These are phyloP conservation scores for Trichosanthes truncata DNA, from an alignment of 306 rosid species.

Conservation along the genomic window DNA sequence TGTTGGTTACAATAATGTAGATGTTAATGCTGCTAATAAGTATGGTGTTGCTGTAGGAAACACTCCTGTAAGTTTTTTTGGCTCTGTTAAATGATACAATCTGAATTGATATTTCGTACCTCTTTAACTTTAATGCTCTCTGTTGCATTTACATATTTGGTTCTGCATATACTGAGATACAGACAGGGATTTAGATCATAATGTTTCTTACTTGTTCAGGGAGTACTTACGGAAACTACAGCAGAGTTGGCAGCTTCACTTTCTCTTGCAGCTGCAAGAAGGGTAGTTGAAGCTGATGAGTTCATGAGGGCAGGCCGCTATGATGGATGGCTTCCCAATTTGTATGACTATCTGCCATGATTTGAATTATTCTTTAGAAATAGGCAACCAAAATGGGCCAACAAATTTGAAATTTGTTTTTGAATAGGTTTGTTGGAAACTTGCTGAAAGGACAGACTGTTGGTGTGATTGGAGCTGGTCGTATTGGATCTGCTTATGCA, in stretches of 20 bases:
- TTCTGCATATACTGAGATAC: background rate
- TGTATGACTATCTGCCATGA: conserved; percentile 36
- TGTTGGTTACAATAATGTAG: conserved; percentile 94
- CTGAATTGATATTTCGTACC: background rate
- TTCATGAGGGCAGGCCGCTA: conserved; percentile 97
- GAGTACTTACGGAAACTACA: conserved; percentile 96
- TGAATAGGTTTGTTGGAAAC: conserved; percentile 79
- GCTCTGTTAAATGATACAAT: background rate
- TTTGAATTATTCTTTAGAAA: background rate
- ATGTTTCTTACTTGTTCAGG: conserved; percentile 38
- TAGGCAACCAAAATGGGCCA: background rate
- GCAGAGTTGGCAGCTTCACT: conserved; percentile 97
- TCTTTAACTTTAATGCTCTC: background rate
- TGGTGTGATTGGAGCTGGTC: conserved; percentile 99
- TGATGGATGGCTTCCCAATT: conserved; percentile 97
- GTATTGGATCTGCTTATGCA: conserved; percentile 97
- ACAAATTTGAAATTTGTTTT: background rate
- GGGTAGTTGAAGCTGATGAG: conserved; percentile 97
- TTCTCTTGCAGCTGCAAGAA: conserved; percentile 83
- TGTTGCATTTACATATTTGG: background rate
- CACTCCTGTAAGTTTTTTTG: conserved; percentile 52
- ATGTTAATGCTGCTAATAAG: conserved; percentile 83
- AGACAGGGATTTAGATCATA: background rate
- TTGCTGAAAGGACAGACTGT: conserved; percentile 95
- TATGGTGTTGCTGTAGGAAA: conserved; percentile 92